A percentile compares a stretch with the other conserved stretches of the same genome.
Evolutionary conservation across 2,329 filamentous ascomycete genomes (phyloP).

Genomic region (Colletotrichum melonis): DNA sequence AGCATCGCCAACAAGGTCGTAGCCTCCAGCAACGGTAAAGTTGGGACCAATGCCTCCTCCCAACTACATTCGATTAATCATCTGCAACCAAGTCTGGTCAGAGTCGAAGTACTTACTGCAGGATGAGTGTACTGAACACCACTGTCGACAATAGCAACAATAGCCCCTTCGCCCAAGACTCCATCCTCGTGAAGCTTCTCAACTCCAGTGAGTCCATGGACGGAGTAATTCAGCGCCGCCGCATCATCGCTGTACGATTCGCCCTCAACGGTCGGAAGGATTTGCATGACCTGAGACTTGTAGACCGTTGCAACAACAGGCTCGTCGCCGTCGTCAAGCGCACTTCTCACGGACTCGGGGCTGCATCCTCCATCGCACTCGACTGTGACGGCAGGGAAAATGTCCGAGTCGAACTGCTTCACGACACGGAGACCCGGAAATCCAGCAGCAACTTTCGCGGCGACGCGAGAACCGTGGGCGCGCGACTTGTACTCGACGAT

Average conservation of each 20-base stretch:
- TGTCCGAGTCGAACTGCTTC: slow-evolving; percentile 39
- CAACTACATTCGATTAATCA: not conserved
- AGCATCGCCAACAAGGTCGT: slow-evolving; percentile 40
- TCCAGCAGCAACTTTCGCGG: not conserved
- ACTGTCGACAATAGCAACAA: slow-evolving; percentile 53
- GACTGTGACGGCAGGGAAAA: slow-evolving; percentile 49
- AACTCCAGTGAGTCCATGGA: slow-evolving; percentile 53
- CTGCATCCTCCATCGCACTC: slow-evolving; percentile 45
- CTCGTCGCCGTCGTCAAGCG: slow-evolving; percentile 45
- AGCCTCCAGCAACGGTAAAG: slow-evolving; percentile 37
- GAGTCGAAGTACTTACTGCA: slow-evolving; percentile 41
- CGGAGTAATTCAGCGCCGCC: slow-evolving; percentile 37
- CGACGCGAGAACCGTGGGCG: not conserved
- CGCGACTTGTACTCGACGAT: slow-evolving; percentile 32
- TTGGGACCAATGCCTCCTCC: slow-evolving; percentile 22
- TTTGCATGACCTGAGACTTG: slow-evolving; percentile 17
- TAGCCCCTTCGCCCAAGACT: slow-evolving; percentile 50
- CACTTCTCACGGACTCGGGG: slow-evolving; percentile 44
- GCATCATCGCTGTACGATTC: slow-evolving; percentile 30
- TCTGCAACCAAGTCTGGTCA: not conserved
- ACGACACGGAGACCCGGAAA: slow-evolving; percentile 18
- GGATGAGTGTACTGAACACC: slow-evolving; percentile 53
- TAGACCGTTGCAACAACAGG: slow-evolving; percentile 24
- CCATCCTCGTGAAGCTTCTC: slow-evolving; percentile 50
- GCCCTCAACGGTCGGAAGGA: slow-evolving; percentile 11